Percentiles rank a stretch among this genome's conserved stretches.
These are phyloP conservation scores for Porodaedalea pini DNA, from an alignment of 1,284 basidiomycete genomes.

Conservation along the genomic window DNA sequence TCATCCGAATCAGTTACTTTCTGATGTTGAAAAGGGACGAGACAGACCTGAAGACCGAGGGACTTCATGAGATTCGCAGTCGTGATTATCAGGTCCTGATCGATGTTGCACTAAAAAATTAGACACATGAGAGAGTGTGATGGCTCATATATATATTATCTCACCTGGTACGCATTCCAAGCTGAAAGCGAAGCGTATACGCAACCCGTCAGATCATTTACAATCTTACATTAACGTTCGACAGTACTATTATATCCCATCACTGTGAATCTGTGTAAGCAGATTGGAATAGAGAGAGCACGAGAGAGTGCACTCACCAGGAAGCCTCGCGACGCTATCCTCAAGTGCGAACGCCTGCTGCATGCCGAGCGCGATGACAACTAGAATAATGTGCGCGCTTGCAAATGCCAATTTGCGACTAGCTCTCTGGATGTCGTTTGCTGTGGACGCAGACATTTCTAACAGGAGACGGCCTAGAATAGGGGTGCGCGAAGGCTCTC, in stretches of 20 bases:
- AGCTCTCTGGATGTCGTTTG: too few relatives aligned
- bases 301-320: conserved; percentile 3
- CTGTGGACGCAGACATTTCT: too few relatives aligned
- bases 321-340: conserved; percentile 25
- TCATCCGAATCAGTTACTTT: neutral
- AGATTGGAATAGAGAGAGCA: neutral
- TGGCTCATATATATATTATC: neutral
- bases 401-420: too few relatives aligned
- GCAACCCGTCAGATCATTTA: neutral
- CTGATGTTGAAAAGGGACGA: neutral
- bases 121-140: neutral
- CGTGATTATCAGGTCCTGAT: conserved; percentile 34
- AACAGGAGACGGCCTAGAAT: too few relatives aligned
- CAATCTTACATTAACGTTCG: neutral
- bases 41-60: conserved; percentile 32
- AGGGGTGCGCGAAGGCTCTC: too few relatives aligned
- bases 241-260: conserved; percentile 34
- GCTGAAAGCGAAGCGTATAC: conserved; percentile 26
- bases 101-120: conserved; percentile 35
- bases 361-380: too few relatives aligned
- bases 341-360: conserved; percentile 17
- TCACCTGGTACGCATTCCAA: conserved; percentile 35
- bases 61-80: conserved; percentile 35
- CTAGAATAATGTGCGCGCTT: too few relatives aligned
- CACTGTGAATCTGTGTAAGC: conserved; percentile 18